Conservation (phyloP, 2,329 filamentous ascomycete genomes). For the Chrysosporium queenslandicum region DNA sequence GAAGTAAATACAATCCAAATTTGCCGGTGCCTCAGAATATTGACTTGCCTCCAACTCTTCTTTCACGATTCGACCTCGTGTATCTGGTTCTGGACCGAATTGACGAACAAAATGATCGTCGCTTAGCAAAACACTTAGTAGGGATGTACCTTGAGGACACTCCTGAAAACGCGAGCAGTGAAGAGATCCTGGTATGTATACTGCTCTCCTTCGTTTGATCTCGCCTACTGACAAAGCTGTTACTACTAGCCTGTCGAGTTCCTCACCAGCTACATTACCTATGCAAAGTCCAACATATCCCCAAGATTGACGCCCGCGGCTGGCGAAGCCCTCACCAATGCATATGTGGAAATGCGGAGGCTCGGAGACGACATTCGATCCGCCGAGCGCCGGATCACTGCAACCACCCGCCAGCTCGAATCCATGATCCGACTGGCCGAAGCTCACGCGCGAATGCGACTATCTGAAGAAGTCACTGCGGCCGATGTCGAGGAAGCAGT, state of each 20-base stretch:
- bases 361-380: slow-evolving; percentile 79
- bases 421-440: slow-evolving; percentile 96
- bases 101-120: slow-evolving; percentile 79
- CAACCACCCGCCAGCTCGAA: slow-evolving; percentile 91
- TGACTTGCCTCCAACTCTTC: slow-evolving; percentile 83
- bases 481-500: slow-evolving; percentile 84
- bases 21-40: slow-evolving; percentile 96
- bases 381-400: slow-evolving; percentile 90
- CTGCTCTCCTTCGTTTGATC: background rate
- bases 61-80: slow-evolving; percentile 93
- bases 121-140: slow-evolving; percentile 81
- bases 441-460: slow-evolving; percentile 95
- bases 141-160: slow-evolving; percentile 95
- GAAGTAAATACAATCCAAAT: slow-evolving; percentile 94
- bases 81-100: slow-evolving; percentile 92
- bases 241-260: slow-evolving; percentile 76
- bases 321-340: slow-evolving; percentile 69
- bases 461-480: slow-evolving; percentile 63
- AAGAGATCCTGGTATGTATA: slow-evolving; percentile 67
- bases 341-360: slow-evolving; percentile 91
- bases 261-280: slow-evolving; percentile 92
- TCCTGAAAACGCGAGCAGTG: slow-evolving; percentile 66
- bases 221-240: background rate
- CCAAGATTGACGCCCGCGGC: slow-evolving; percentile 71
- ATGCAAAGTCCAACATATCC: slow-evolving; percentile 77